Percentiles rank a stretch among this genome's conserved stretches.
These are phyloP conservation scores for Sclerotinia borealis DNA, from an alignment of 2,329 filamentous ascomycete genomes.

Conservation along the genomic window DNA sequence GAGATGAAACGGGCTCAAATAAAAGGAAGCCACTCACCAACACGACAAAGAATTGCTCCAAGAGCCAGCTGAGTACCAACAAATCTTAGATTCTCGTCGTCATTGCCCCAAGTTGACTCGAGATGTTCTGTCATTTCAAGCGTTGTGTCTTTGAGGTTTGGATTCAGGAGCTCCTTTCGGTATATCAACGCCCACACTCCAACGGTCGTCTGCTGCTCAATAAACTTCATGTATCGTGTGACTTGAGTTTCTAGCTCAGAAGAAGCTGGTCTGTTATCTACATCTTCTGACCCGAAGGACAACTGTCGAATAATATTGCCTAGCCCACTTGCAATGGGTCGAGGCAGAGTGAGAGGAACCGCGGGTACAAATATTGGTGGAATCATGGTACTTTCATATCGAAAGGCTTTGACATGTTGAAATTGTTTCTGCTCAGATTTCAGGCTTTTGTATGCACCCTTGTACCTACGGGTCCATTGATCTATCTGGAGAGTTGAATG, in stretches of 20 bases:
- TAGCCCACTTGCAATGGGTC: conserved; percentile 58
- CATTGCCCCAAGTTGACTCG: not conserved
- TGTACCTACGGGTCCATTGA: conserved; percentile 32
- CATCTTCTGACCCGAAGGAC: conserved; percentile 38
- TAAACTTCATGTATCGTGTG: conserved; percentile 46
- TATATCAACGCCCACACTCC: conserved; percentile 70
- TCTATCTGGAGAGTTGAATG: conserved; percentile 51
- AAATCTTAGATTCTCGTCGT: conserved; percentile 10
- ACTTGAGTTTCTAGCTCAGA: conserved; percentile 64
- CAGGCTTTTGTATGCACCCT: conserved; percentile 12
- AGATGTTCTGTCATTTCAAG: not conserved
- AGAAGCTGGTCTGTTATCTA: conserved; percentile 52
- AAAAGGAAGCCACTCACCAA: conserved; percentile 23
- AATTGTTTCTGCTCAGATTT: conserved; percentile 16
- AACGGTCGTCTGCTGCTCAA: conserved; percentile 38
- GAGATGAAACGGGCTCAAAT: conserved; percentile 1
- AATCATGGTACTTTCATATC: not conserved
- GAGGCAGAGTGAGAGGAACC: conserved; percentile 55
- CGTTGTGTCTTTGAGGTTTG: not conserved
- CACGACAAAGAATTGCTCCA: conserved; percentile 27
- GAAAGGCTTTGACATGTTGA: conserved; percentile 19
- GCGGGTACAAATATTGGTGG: conserved; percentile 39
- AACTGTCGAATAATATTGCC: conserved; percentile 74
- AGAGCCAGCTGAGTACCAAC: conserved; percentile 21
- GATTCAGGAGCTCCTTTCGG: conserved; percentile 34